A percentile compares a stretch with the other conserved stretches of the same genome.
Evolutionary conservation across 352 stramenopile species (phyloP).

Genomic region (Pythium dissotocum): DNA sequence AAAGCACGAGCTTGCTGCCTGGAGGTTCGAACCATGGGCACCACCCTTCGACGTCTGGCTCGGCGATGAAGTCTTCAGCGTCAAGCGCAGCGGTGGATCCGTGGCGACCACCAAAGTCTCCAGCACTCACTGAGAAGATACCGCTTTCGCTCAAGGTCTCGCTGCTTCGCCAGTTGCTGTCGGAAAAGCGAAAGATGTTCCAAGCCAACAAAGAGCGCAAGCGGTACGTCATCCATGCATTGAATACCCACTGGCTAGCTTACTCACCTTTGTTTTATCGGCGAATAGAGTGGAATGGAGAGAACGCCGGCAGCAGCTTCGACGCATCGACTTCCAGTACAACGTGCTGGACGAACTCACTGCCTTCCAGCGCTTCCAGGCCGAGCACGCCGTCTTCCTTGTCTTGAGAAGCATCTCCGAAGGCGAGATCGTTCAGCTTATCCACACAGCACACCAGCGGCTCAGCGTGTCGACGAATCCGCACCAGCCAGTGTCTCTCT

Average conservation of each 20-base stretch:
- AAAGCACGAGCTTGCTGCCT: slow-evolving; percentile 11
- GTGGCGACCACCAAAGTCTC: slow-evolving; percentile 7
- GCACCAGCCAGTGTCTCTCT: background rate
- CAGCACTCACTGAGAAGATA: slow-evolving; percentile 40
- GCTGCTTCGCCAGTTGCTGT: slow-evolving; percentile 56
- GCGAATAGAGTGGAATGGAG: slow-evolving; percentile 48
- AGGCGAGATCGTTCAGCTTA: slow-evolving; percentile 55
- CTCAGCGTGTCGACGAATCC: slow-evolving; percentile 14
- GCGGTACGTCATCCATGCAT: slow-evolving; percentile 19
- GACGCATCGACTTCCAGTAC: slow-evolving; percentile 62
- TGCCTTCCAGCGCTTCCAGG: slow-evolving; percentile 60
- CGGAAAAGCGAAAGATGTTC: slow-evolving; percentile 60
- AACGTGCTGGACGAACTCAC: slow-evolving; percentile 70
- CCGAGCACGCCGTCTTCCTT: slow-evolving; percentile 64
- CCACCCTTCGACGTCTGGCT: slow-evolving; percentile 1
- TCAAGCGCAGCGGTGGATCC: slow-evolving; percentile 3
- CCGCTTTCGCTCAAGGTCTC: slow-evolving; percentile 50
- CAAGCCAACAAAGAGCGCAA: slow-evolving; percentile 40
- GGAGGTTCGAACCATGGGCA: background rate
- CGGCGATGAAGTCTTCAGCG: background rate
- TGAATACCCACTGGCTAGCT: background rate
- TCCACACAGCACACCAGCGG: slow-evolving; percentile 40
- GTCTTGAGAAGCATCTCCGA: slow-evolving; percentile 65
- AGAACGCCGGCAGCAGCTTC: slow-evolving; percentile 45
- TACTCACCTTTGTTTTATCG: slow-evolving; percentile 10